These are phyloP conservation scores for Polyplosphaeria fusca DNA, from an alignment of 495 filamentous ascomycete species.

Conservation along the genomic window DNA sequence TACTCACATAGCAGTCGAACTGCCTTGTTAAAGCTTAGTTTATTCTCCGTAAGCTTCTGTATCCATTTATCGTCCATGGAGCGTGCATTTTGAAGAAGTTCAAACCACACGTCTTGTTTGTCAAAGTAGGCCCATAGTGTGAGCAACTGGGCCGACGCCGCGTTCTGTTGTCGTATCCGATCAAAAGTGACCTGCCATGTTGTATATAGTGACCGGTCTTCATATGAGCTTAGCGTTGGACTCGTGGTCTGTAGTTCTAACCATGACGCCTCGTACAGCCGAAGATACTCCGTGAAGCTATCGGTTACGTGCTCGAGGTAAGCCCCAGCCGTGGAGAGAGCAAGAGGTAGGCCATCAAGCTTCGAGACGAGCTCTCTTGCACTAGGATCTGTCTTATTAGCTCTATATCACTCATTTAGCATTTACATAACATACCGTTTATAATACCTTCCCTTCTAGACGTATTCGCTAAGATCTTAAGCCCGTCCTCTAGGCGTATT, in stretches of 20 bases:
- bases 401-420: not conserved
- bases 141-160: too few relatives aligned
- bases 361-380: conserved; percentile 2
- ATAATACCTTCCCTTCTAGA: not conserved
- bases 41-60: too few relatives aligned
- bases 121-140: too few relatives aligned
- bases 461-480: not conserved
- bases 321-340: too few relatives aligned
- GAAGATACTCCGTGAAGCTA: too few relatives aligned
- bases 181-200: conserved; percentile 49
- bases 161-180: conserved; percentile 41
- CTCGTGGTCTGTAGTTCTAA: too few relatives aligned
- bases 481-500: not conserved
- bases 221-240: too few relatives aligned
- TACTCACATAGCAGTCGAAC: too few relatives aligned
- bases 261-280: too few relatives aligned
- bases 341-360: conserved; percentile 29
- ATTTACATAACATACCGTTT: conserved; percentile 31
- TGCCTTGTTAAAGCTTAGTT: too few relatives aligned
- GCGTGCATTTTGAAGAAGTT: conserved; percentile 13
- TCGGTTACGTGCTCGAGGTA: too few relatives aligned
- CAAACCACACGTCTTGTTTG: conserved; percentile 42
- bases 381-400: conserved; percentile 17
- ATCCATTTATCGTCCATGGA: conserved; percentile 12
- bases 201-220: too few relatives aligned